These are phyloP conservation scores for Trichoderma virens DNA, from an alignment of 495 filamentous ascomycete species.

Conservation along the genomic window DNA sequence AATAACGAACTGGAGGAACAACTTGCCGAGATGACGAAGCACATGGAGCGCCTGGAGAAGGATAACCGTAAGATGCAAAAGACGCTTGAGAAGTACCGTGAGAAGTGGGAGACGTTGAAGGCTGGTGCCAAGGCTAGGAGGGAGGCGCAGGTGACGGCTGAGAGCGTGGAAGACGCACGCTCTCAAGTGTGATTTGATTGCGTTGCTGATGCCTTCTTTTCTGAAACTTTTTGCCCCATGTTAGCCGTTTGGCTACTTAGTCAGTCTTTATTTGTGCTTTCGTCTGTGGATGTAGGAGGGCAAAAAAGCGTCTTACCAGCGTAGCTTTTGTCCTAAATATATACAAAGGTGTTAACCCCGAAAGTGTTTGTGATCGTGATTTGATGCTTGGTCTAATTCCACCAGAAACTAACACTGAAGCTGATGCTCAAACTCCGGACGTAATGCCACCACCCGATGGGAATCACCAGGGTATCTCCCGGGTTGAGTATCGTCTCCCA, in stretches of 20 bases:
- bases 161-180: slow-evolving; percentile 11
- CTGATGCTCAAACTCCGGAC: slow-evolving; percentile 78
- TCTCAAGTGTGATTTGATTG: neutral
- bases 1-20: slow-evolving; percentile 55
- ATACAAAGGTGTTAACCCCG: too few relatives aligned
- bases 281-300: neutral
- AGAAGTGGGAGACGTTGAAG: slow-evolving; percentile 79
- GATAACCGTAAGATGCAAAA: slow-evolving; percentile 64
- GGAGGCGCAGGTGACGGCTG: slow-evolving; percentile 30
- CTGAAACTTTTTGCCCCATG: neutral
- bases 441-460: slow-evolving; percentile 98
- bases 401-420: slow-evolving; percentile 98
- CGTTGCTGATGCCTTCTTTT: neutral
- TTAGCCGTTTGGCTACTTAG: neutral
- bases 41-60: slow-evolving; percentile 49
- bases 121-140: slow-evolving; percentile 65
- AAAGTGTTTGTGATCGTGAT: neutral
- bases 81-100: slow-evolving; percentile 60
- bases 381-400: slow-evolving; percentile 54
- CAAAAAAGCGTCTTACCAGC: slow-evolving; percentile 3
- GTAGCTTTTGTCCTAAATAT: neutral
- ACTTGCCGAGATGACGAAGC: slow-evolving; percentile 38
- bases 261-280: too few relatives aligned
- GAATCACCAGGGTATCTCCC: slow-evolving; percentile 86
- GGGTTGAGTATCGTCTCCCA: slow-evolving; percentile 71